A percentile compares a stretch with the other conserved stretches of the same genome.
These are phyloP conservation scores for Cucumis variabilis DNA, from an alignment of 331 rosid species.

Conservation along the genomic window DNA sequence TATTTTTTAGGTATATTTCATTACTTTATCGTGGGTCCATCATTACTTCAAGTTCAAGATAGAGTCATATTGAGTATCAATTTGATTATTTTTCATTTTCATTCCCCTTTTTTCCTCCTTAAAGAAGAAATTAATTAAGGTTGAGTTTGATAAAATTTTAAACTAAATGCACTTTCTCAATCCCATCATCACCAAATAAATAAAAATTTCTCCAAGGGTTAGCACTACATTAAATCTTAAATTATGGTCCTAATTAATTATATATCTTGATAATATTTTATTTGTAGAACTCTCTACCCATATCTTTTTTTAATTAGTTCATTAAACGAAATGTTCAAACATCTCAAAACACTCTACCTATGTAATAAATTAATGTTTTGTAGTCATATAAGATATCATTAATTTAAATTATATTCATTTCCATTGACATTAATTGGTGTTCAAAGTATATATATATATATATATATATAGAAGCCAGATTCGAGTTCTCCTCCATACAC, in stretches of 20 bases:
- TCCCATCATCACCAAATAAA: background rate
- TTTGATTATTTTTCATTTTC: background rate
- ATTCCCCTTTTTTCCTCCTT: background rate
- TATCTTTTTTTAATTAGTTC: too few relatives aligned
- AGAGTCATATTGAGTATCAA: background rate
- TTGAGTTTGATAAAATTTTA: background rate
- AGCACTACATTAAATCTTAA: too few relatives aligned
- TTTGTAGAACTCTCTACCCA: too few relatives aligned
- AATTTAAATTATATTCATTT: background rate
- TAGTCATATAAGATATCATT: too few relatives aligned
- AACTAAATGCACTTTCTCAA: background rate
- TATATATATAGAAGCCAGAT: background rate
- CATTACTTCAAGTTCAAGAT: constrained; percentile 21
- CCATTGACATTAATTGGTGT: background rate
- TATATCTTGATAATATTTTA: too few relatives aligned
- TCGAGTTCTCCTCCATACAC: background rate
- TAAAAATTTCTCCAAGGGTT: background rate
- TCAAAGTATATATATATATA: background rate
- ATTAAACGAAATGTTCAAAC: too few relatives aligned
- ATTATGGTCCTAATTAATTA: too few relatives aligned
- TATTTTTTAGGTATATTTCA: background rate
- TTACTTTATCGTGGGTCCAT: background rate
- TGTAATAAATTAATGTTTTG: too few relatives aligned
- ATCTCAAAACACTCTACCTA: too few relatives aligned
- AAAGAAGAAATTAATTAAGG: background rate